A percentile compares a stretch with the other conserved stretches of the same genome.
These are phyloP conservation scores for Phaeosphaeriaceae sp. DNA, from an alignment of 2,329 filamentous ascomycete species.

Conservation along the genomic window DNA sequence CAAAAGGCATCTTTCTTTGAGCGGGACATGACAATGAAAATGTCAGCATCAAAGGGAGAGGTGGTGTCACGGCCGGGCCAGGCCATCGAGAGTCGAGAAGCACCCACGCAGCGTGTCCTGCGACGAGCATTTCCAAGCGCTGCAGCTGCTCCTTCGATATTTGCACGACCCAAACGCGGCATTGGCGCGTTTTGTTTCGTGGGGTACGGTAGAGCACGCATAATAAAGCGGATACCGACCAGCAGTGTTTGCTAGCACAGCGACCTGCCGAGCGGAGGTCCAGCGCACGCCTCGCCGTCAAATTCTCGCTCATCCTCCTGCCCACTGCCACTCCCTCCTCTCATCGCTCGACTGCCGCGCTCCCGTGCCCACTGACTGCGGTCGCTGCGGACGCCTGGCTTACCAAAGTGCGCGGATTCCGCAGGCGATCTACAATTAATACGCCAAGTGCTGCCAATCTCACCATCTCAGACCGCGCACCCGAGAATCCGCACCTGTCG, in stretches of 20 bases:
- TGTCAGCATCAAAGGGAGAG: neutral
- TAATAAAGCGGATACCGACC: constrained; percentile 14
- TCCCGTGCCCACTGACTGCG: constrained; percentile 21
- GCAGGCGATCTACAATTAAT: neutral
- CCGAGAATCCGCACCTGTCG: neutral
- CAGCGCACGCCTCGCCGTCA: no score
- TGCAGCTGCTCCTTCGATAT: constrained; percentile 2
- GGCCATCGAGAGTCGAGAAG: neutral
- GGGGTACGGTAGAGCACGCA: constrained; percentile 8
- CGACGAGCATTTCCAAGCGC: constrained; percentile 12
- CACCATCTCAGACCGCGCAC: neutral
- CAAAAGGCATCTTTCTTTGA: neutral
- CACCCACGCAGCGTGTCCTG: constrained; percentile 2
- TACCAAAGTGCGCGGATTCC: constrained; percentile 3
- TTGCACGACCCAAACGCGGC: constrained; percentile 14
- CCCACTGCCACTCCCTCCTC: constrained; percentile 13
- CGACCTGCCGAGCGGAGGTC: neutral
- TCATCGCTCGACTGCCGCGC: constrained; percentile 9
- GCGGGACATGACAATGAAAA: constrained; percentile 1
- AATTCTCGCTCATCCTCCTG: constrained; percentile 30
- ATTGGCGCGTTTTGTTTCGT: constrained; percentile 20
- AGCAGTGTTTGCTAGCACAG: constrained; percentile 6
- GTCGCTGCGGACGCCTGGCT: constrained; percentile 17
- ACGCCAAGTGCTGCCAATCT: constrained; percentile 11
- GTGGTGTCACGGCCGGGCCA: neutral